These are phyloP conservation scores for Xerocomellus chrysenteron DNA, from an alignment of 768 basidiomycete species.

Conservation along the genomic window DNA sequence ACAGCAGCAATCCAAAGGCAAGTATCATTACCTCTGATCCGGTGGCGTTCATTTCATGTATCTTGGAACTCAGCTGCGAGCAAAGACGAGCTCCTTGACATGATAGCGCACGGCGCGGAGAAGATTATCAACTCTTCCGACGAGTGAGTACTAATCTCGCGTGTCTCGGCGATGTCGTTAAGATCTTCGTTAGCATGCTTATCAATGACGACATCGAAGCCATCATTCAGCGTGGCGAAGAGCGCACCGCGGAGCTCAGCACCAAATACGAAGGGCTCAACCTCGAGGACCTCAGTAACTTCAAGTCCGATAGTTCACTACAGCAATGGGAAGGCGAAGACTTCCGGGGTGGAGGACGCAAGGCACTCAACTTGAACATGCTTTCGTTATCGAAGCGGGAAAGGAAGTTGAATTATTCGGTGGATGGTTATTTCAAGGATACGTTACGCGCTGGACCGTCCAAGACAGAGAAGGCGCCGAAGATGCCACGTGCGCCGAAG, in stretches of 20 bases:
- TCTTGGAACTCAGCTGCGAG: slow-evolving; percentile 60
- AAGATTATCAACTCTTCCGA: slow-evolving; percentile 86
- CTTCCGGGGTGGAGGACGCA: slow-evolving; percentile 76
- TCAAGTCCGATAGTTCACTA: slow-evolving; percentile 89
- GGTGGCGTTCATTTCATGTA: not conserved
- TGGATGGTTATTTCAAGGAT: slow-evolving; percentile 95
- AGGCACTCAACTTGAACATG: slow-evolving; percentile 70
- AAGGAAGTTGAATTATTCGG: slow-evolving; percentile 90
- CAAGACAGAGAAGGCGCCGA: slow-evolving; percentile 79
- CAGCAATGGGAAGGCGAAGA: slow-evolving; percentile 98
- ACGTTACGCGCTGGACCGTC: slow-evolving; percentile 77
- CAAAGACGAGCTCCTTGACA: slow-evolving; percentile 96
- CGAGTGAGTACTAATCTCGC: slow-evolving; percentile 47
- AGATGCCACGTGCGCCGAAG: slow-evolving; percentile 83
- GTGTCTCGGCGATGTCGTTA: not conserved
- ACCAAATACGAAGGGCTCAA: slow-evolving; percentile 92
- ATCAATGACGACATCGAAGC: slow-evolving; percentile 92
- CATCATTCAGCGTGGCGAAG: slow-evolving; percentile 89
- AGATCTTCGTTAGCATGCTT: slow-evolving; percentile 47
- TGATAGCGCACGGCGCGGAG: slow-evolving; percentile 98
- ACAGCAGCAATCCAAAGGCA: slow-evolving; percentile 76
- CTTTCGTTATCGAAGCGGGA: slow-evolving; percentile 91
- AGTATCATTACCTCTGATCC: slow-evolving; percentile 15
- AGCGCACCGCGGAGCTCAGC: slow-evolving; percentile 83
- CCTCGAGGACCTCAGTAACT: slow-evolving; percentile 93